Percentiles rank a stretch among this genome's conserved stretches.
phyloP scores from a whole-genome alignment of 2,329 filamentous ascomycete genomes.

The Neonectria ditissima region DNA sequence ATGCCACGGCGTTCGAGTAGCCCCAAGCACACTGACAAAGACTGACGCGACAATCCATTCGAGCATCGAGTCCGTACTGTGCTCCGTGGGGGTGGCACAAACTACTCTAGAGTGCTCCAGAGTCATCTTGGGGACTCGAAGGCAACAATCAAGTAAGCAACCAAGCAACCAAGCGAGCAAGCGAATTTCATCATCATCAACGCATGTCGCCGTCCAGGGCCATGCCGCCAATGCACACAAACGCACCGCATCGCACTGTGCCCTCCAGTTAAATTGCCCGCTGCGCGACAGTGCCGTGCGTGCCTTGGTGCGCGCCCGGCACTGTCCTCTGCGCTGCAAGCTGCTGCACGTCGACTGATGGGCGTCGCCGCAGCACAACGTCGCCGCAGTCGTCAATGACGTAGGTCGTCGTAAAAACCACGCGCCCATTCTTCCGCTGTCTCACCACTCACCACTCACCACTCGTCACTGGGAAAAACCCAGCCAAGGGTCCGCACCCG shows the following conservation, averaged over 20 bases:
- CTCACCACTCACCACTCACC: conserved; percentile 40
- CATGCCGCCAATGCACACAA: neutral
- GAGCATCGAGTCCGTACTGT: neutral
- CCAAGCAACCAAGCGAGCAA: neutral
- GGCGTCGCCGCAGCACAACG: conserved; percentile 15
- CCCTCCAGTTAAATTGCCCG: neutral
- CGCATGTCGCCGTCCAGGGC: neutral
- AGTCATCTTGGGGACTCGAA: too few relatives aligned
- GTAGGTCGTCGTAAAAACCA: conserved; percentile 45
- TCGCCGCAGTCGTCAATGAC: conserved; percentile 38
- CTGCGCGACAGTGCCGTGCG: neutral
- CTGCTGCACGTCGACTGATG: conserved; percentile 23
- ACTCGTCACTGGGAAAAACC: conserved; percentile 14
- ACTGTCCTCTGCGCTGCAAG: conserved; percentile 2
- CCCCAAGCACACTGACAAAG: neutral
- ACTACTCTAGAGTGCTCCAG: neutral
- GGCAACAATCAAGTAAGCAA: neutral
- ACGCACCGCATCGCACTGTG: neutral
- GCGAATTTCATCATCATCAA: neutral
- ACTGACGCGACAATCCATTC: neutral
- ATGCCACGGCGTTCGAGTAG: too few relatives aligned
- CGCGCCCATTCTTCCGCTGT: conserved; percentile 41
- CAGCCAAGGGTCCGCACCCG: neutral
- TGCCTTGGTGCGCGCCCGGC: neutral
- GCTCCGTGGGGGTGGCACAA: neutral